Percentiles rank a stretch among this genome's conserved stretches.
These are phyloP conservation scores for Zopfochytrium polystomum DNA, from an alignment of 371 early-diverging fungal species.

Conservation along the genomic window DNA sequence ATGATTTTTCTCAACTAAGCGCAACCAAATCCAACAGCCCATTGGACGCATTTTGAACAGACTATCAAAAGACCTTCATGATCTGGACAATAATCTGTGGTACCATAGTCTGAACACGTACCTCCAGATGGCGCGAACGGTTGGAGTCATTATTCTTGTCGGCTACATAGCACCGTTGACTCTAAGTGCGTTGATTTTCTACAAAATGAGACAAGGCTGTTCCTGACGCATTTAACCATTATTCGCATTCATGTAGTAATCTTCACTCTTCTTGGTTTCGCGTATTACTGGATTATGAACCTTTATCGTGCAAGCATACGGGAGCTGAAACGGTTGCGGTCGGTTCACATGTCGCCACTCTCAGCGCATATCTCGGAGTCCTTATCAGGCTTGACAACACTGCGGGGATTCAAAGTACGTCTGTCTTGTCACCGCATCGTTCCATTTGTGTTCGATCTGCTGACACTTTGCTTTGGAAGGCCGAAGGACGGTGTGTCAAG, in stretches of 20 bases:
- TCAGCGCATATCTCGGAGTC: constrained; percentile 29
- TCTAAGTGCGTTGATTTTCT: background rate
- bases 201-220: no score
- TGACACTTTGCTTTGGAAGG: no score
- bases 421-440: no score
- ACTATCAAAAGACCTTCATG: constrained; percentile 50
- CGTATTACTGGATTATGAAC: constrained; percentile 16
- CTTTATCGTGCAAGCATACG: constrained; percentile 29
- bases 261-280: background rate
- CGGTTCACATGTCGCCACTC: constrained; percentile 30
- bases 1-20: background rate
- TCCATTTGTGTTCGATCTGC: no score
- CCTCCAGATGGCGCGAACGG: background rate
- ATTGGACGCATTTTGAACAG: constrained; percentile 82
- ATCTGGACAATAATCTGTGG: constrained; percentile 22
- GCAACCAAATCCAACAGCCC: constrained; percentile 59
- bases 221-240: no score
- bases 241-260: constrained; percentile 43
- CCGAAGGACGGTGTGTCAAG: no score
- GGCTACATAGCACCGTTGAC: background rate
- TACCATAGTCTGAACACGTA: no score
- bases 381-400: constrained; percentile 20
- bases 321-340: constrained; percentile 28
- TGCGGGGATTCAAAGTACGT: no score
- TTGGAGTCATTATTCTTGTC: background rate